phyloP scores from a whole-genome alignment of 768 basidiomycete species.

The Russula sp. region DNA sequence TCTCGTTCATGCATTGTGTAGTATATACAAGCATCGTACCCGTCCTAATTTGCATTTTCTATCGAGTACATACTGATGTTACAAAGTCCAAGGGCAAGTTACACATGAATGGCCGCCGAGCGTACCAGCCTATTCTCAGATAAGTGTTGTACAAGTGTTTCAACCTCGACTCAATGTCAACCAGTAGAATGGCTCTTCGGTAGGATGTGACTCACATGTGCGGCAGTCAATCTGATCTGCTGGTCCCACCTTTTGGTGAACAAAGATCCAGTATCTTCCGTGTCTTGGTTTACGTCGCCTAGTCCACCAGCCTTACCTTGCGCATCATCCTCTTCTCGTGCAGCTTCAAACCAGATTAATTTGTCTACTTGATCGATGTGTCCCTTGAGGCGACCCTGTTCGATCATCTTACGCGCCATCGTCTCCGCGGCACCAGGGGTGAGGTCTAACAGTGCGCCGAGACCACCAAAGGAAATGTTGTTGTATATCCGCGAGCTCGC shows the following conservation, averaged over 20 bases:
- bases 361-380: constrained; percentile 94
- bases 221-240: constrained; percentile 82
- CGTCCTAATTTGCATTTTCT: constrained; percentile 17
- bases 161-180: constrained; percentile 45
- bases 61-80: constrained; percentile 9
- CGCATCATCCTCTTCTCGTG: constrained; percentile 81
- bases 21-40: constrained; percentile 22
- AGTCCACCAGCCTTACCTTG: constrained; percentile 93
- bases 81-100: neutral
- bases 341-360: constrained; percentile 88
- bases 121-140: constrained; percentile 63
- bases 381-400: constrained; percentile 88
- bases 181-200: constrained; percentile 3
- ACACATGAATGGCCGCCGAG: constrained; percentile 24
- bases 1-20: constrained; percentile 26
- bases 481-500: constrained; percentile 97
- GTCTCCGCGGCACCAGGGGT: constrained; percentile 91
- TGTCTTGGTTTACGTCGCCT: constrained; percentile 79
- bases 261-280: constrained; percentile 80
- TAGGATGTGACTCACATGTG: constrained; percentile 51
- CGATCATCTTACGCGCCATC: constrained; percentile 98
- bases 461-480: constrained; percentile 93
- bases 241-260: constrained; percentile 96
- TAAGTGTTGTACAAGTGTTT: constrained; percentile 79
- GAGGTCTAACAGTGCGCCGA: constrained; percentile 83